These are phyloP conservation scores for Actinomortierella ambigua DNA, from an alignment of 371 early-diverging fungal species.

Conservation along the genomic window DNA sequence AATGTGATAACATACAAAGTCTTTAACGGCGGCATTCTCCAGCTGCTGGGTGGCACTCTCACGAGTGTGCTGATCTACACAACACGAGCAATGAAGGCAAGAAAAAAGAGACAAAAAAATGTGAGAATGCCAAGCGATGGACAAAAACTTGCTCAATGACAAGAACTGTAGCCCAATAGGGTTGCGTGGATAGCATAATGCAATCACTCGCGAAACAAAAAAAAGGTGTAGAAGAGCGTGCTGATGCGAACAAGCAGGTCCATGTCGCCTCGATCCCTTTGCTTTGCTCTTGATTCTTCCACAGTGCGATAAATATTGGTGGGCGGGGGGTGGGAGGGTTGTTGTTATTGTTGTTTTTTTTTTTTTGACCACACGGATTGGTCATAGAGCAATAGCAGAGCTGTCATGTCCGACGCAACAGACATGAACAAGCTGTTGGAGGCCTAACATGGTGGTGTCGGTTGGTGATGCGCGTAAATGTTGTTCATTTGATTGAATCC, in stretches of 20 bases:
- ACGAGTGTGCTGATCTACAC: conserved; percentile 62
- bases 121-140: conserved; percentile 1
- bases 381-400: too few species aligned
- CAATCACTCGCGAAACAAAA: conserved; percentile 1
- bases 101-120: neutral
- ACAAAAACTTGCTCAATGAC: neutral
- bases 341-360: too few species aligned
- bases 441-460: too few species aligned
- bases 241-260: conserved; percentile 1
- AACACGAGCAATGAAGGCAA: neutral
- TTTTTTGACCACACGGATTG: too few species aligned
- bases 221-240: neutral
- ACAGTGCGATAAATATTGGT: too few species aligned
- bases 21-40: conserved; percentile 73
- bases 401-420: too few species aligned
- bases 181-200: neutral
- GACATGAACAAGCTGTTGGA: too few species aligned
- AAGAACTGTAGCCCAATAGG: neutral
- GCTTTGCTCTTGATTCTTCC: too few species aligned
- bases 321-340: too few species aligned
- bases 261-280: too few species aligned
- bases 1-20: conserved; percentile 69
- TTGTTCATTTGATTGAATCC: too few species aligned
- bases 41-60: conserved; percentile 81
- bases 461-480: too few species aligned